A percentile compares a stretch with the other conserved stretches of the same genome.
Evolutionary conservation across 2,329 filamentous ascomycete genomes (phyloP).

Genomic region (Pseudopithomyces maydicus): DNA sequence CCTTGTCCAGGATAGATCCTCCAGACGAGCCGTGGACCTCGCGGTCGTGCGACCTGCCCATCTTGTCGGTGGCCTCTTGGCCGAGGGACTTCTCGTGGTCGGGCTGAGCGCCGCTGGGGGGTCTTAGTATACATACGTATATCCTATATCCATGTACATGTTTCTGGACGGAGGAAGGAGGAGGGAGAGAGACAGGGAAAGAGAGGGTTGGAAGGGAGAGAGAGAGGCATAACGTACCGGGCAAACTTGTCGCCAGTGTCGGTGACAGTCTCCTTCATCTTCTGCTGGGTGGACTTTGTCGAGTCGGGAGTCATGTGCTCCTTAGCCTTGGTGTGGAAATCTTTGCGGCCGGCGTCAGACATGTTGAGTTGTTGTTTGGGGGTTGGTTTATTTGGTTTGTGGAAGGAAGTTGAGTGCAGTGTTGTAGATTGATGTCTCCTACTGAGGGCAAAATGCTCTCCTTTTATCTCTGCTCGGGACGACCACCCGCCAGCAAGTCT

Average conservation of each 20-base stretch:
- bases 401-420: constrained; percentile 12
- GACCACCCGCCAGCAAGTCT: not conserved
- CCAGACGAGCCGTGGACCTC: constrained; percentile 44
- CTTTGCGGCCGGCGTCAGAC: constrained; percentile 68
- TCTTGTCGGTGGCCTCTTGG: constrained; percentile 55
- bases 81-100: constrained; percentile 60
- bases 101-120: constrained; percentile 51
- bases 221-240: constrained; percentile 44
- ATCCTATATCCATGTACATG: too few relatives aligned
- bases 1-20: constrained; percentile 51
- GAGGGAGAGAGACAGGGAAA: too few relatives aligned
- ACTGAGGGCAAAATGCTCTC: not conserved
- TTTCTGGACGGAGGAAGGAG: too few relatives aligned
- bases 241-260: constrained; percentile 60
- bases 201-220: too few relatives aligned
- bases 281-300: constrained; percentile 65
- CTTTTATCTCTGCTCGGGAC: not conserved
- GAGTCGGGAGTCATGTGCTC: constrained; percentile 64
- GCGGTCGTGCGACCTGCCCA: constrained; percentile 46
- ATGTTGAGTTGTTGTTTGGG: constrained; percentile 50
- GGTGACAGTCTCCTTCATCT: constrained; percentile 62
- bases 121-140: constrained; percentile 21
- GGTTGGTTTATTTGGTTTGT: constrained; percentile 28
- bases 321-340: constrained; percentile 60
- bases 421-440: too few relatives aligned